Conservation (phyloP, 75 land plant species). For the Sequoia sempervirens region DNA sequence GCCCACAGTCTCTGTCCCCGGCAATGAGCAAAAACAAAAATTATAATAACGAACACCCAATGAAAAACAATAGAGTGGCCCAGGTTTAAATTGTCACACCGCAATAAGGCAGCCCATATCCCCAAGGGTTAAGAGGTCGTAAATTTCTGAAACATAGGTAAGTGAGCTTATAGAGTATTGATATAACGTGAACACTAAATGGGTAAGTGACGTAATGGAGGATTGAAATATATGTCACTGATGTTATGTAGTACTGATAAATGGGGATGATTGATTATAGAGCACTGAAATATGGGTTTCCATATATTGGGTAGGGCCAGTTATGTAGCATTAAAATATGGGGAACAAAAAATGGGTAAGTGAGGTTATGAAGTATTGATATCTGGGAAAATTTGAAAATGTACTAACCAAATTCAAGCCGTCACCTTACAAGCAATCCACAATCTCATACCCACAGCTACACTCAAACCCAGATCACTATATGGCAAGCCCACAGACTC, state of each 20-base stretch:
- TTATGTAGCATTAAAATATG: too few species aligned
- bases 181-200: not conserved
- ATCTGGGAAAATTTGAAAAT: too few species aligned
- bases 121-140: not conserved
- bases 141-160: not conserved
- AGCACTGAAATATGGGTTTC: too few species aligned
- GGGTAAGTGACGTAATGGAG: not conserved
- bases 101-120: not conserved
- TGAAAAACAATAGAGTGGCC: not conserved
- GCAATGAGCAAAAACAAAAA: not conserved
- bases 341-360: too few species aligned
- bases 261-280: not conserved
- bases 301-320: too few species aligned
- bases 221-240: not conserved
- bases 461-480: not conserved
- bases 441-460: too few species aligned
- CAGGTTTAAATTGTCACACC: not conserved
- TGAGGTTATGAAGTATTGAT: too few species aligned
- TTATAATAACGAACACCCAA: not conserved
- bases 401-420: too few species aligned
- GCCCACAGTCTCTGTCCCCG: not conserved
- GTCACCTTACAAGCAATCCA: too few species aligned
- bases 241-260: not conserved
- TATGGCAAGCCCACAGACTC: not conserved
- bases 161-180: not conserved